phyloP scores from a whole-genome alignment of 257 asterid species.

The Penstemon newberryi region DNA sequence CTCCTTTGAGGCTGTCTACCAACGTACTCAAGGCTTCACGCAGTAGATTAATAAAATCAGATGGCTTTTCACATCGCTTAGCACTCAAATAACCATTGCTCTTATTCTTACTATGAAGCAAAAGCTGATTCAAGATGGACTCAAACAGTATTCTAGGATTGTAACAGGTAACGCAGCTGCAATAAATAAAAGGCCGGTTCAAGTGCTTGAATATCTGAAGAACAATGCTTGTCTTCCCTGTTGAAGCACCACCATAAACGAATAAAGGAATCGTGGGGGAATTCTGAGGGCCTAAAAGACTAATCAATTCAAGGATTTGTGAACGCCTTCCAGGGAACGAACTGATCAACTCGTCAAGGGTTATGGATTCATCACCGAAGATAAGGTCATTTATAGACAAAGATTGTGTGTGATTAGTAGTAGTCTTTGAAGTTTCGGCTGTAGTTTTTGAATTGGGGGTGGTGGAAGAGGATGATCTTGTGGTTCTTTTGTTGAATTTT shows the following conservation, averaged over 20 bases:
- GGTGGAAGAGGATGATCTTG: constrained; percentile 41
- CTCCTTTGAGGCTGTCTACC: constrained; percentile 49
- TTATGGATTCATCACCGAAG: constrained; percentile 42
- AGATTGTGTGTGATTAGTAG: constrained; percentile 20
- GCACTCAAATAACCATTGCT: constrained; percentile 65
- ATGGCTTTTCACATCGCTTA: constrained; percentile 80
- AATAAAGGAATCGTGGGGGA: constrained; percentile 76
- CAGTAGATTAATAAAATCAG: constrained; percentile 78
- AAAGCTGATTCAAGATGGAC: constrained; percentile 81
- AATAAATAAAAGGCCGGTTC: constrained; percentile 73
- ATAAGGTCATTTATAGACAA: constrained; percentile 50
- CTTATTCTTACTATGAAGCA: constrained; percentile 73
- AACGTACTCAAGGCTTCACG: constrained; percentile 63
- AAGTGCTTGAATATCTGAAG: constrained; percentile 63
- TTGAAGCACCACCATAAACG: constrained; percentile 83
- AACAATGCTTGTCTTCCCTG: constrained; percentile 73
- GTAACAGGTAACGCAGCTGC: constrained; percentile 78
- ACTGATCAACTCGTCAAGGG: constrained; percentile 57
- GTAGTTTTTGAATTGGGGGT: constrained; percentile 35
- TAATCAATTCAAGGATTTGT: constrained; percentile 60
- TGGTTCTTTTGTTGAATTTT: constrained; percentile 40
- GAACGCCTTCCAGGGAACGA: constrained; percentile 68
- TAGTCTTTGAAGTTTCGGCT: constrained; percentile 34
- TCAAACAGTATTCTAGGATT: constrained; percentile 78
- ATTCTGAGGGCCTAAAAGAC: constrained; percentile 72